These are phyloP conservation scores for Aspergillus sp. DNA, from an alignment of 2,329 filamentous ascomycete species.

Conservation along the genomic window DNA sequence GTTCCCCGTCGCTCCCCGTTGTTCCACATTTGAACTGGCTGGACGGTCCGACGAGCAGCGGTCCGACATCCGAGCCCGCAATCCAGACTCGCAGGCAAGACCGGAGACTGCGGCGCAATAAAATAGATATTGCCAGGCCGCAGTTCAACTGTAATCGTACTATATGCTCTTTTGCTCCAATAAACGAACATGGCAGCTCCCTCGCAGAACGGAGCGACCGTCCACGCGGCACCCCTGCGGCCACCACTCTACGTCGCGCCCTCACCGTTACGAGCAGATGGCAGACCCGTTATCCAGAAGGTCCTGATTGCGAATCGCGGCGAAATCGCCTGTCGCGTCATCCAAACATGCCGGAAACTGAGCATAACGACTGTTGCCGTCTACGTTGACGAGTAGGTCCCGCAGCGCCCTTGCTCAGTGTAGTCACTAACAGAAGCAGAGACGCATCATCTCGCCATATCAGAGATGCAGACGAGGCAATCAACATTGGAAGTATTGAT, in stretches of 20 bases:
- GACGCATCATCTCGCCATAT: conserved; percentile 31
- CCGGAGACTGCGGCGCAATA: background rate
- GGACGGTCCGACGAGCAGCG: background rate
- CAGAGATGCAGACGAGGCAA: conserved; percentile 32
- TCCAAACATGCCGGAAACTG: conserved; percentile 24
- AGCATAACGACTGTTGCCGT: conserved; percentile 23
- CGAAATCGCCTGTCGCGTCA: conserved; percentile 31
- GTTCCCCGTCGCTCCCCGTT: too few species aligned
- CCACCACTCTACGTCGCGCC: background rate
- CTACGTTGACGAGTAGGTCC: conserved; percentile 20
- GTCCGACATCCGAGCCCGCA: background rate
- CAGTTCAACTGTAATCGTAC: too few species aligned
- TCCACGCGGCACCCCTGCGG: background rate
- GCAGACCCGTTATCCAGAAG: conserved; percentile 1
- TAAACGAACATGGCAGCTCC: too few species aligned
- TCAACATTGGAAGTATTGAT: conserved; percentile 26
- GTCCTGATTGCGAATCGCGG: conserved; percentile 19
- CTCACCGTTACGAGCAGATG: background rate
- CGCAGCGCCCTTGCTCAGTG: background rate
- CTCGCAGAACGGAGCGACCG: too few species aligned
- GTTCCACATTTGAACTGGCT: too few species aligned
- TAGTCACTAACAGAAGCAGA: conserved; percentile 10
- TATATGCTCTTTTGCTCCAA: too few species aligned
- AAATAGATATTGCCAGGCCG: background rate
- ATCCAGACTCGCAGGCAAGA: background rate